Percentiles rank a stretch among this genome's conserved stretches.
Evolutionary conservation across 1,284 basidiomycete genomes (phyloP).

Genomic region (Sphagnurus paluster): DNA sequence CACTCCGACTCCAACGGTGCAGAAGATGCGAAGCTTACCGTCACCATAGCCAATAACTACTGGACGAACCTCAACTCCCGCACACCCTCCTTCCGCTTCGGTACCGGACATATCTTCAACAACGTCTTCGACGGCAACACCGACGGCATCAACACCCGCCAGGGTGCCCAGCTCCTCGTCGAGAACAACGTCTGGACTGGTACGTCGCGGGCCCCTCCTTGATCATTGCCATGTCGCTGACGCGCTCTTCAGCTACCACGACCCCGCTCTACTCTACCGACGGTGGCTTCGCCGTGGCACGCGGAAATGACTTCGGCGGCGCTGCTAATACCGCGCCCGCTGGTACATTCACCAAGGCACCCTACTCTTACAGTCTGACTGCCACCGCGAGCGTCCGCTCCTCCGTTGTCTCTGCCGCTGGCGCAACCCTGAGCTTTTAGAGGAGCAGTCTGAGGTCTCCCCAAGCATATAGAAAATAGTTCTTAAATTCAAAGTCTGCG

Average conservation of each 20-base stretch:
- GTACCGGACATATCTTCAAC: conserved; percentile 49
- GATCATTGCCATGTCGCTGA: not conserved
- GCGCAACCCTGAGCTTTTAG: no score
- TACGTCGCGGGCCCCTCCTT: conserved; percentile 16
- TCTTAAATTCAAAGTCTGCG: no score
- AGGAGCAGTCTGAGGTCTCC: no score
- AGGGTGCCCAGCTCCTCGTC: conserved; percentile 47
- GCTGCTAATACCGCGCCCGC: conserved; percentile 34
- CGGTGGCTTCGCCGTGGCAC: conserved; percentile 40
- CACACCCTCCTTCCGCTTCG: conserved; percentile 43
- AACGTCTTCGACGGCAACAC: conserved; percentile 43
- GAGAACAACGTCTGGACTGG: conserved; percentile 47
- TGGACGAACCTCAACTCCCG: conserved; percentile 40
- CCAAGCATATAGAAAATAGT: no score
- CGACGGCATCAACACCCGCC: conserved; percentile 51
- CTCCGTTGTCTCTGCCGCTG: no score
- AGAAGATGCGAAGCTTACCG: conserved; percentile 34
- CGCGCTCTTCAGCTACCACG: conserved; percentile 25
- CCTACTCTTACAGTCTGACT: conserved; percentile 39
- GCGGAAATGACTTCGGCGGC: conserved; percentile 34
- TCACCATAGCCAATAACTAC: conserved; percentile 41
- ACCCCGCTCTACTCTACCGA: conserved; percentile 45
- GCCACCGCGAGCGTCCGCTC: no score
- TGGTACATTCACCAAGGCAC: conserved; percentile 37
- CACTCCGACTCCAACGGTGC: conserved; percentile 43